Conservation (phyloP, 805 yeast genomes). For the Kurtzmaniella fragi region DNA sequence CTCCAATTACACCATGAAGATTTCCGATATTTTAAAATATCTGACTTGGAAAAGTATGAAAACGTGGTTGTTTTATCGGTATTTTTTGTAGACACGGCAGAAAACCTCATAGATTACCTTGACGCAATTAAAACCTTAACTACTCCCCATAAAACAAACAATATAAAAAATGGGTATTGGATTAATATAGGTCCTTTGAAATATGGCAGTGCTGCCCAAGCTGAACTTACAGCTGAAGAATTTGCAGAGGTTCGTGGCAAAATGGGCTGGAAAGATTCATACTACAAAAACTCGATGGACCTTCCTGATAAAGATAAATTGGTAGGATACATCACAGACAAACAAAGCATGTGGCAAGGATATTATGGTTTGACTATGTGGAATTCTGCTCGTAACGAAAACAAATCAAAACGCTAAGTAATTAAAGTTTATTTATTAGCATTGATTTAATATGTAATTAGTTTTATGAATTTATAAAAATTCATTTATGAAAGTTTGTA, state of each 20-base stretch:
- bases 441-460: too few species aligned
- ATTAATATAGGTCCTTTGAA: conserved; percentile 89
- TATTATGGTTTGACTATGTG: conserved; percentile 63
- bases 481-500: too few species aligned
- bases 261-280: conserved; percentile 58
- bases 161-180: conserved; percentile 58
- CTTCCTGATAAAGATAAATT: conserved; percentile 18
- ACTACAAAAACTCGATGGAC: conserved; percentile 10
- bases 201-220: conserved; percentile 80
- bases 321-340: conserved; percentile 65
- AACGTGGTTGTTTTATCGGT: conserved; percentile 58
- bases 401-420: conserved; percentile 7
- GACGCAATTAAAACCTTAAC: conserved; percentile 42
- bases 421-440: too few species aligned
- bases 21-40: conserved; percentile 49
- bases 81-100: conserved; percentile 91
- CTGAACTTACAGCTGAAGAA: conserved; percentile 74
- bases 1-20: conserved; percentile 53
- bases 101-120: conserved; percentile 71
- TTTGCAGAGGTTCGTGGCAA: conserved; percentile 43
- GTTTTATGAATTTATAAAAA: too few species aligned
- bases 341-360: conserved; percentile 69
- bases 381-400: conserved; percentile 37
- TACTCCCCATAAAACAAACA: conserved; percentile 6
- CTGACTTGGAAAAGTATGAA: conserved; percentile 24